Base-by-base conservation (phyloP, 139 green algal genomes). In the Penium margaritaceum region DNA sequence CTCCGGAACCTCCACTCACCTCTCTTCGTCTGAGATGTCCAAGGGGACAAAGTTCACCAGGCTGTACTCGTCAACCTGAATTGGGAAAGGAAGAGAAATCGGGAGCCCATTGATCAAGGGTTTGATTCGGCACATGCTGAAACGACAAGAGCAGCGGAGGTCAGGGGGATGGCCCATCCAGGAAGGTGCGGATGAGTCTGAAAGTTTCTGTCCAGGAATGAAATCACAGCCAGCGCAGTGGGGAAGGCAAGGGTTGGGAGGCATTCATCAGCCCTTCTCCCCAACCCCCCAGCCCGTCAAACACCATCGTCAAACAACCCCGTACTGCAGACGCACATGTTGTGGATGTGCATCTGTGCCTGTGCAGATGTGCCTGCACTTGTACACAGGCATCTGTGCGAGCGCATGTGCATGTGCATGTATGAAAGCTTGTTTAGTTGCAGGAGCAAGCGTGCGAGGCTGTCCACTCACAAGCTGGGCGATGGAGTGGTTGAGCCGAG, bases 21-120 rank as follows among this genome's bases (percentile, higher is more conserved):
- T 83, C 30, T 84, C 78, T 58, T 84, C 78, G 27, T 81, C 39
- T 41, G 36, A 64, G 17, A 83, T 80, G 76, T 84, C 70, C 1
- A 84, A 30, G 4, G 78, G 78, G 5, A 84, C 17, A 43, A 84
- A 84, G 74, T 69, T 84, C 7, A 84, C 78, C 66, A 84, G 70
- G 58, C 66, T 84, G 64, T 79, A 84, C 58, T 84, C 78, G 32
- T 84, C 78, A 3, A 84, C 19, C 75, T 82, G 51, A 30, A 60
- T 5, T 60, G 51, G 30, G 63, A 70, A 12, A 70, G 27, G 0
- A 64, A 64, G 55, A 64, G 55, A 64, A 64, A 64, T 9, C 15
- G 55, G 55, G 9, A 64, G 41, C 41, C 9, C 12, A 51, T n/a
- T n/a, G n/a, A n/a, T n/a, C n/a, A n/a, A n/a, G n/a, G n/a, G n/a